Conservation (phyloP, 495 filamentous ascomycete genomes). For the Elaphomyces granulatus region DNA sequence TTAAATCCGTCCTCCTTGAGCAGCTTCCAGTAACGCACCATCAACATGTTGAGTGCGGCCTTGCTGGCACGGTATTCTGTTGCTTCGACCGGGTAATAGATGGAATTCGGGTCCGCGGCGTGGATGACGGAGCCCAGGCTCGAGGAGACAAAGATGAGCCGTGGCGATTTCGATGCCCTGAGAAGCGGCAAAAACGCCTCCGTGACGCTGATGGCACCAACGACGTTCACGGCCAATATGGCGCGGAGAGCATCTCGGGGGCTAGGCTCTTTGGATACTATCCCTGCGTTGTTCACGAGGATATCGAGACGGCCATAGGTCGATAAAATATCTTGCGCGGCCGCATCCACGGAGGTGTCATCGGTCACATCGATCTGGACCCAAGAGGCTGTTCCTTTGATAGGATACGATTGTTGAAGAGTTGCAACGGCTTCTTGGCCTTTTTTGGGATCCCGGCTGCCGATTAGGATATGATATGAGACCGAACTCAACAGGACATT, state of each 20-base stretch:
- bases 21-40: constrained; percentile 7
- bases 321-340: constrained; percentile 9
- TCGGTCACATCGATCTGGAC: constrained; percentile 17
- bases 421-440: constrained; percentile 11
- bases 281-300: constrained; percentile 25
- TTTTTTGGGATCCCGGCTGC: constrained; percentile 13
- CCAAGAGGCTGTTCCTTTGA: constrained; percentile 12
- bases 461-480: constrained; percentile 18
- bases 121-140: constrained; percentile 21
- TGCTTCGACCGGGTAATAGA: constrained; percentile 8
- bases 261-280: constrained; percentile 5
- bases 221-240: constrained; percentile 25
- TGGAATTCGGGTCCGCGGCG: constrained; percentile 14
- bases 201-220: constrained; percentile 20
- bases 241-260: constrained; percentile 14
- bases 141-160: constrained; percentile 27
- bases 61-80: constrained; percentile 28
- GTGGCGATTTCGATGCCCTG: constrained; percentile 18
- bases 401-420: constrained; percentile 5
- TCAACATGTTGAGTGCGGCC: constrained; percentile 30
- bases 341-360: constrained; percentile 18
- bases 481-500: constrained; percentile 8
- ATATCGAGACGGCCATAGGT: constrained; percentile 19
- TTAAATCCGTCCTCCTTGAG: constrained; percentile 9
- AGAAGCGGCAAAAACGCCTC: constrained; percentile 28